Base-by-base conservation (phyloP, 163 green algal genomes). In the Coccomyxa subellipsoidea region DNA sequence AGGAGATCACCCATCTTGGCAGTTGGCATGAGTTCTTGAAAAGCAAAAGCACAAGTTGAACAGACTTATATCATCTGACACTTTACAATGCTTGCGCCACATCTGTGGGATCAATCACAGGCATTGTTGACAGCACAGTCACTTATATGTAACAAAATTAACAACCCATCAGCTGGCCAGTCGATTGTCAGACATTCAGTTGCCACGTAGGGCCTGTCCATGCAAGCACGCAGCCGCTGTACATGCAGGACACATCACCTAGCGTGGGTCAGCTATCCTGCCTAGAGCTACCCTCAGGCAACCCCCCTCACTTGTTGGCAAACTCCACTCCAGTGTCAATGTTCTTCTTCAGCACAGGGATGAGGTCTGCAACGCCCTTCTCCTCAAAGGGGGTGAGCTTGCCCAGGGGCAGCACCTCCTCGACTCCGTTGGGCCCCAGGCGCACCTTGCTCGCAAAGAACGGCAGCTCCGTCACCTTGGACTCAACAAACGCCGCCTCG, bases 241-340 rank as follows among this genome's bases (percentile, higher is more conserved):
- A n/a, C n/a, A n/a, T n/a, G n/a, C n/a, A n/a, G n/a, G n/a, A n/a
- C n/a, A n/a, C n/a, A n/a, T n/a, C n/a, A n/a, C n/a, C n/a, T n/a
- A n/a, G n/a, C n/a, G n/a, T n/a, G n/a, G n/a, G n/a, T n/a, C n/a
- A n/a, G n/a, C n/a, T n/a, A n/a, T n/a, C n/a, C n/a, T n/a, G n/a
- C n/a, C n/a, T n/a, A n/a, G n/a, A n/a, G n/a, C n/a, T n/a, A n/a
- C n/a, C n/a, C n/a, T n/a, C n/a, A n/a, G n/a, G n/a, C n/a, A n/a
- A n/a, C n/a, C n/a, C 66, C 66, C n/a, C 66, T 34, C n/a, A 36
- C 66, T 81, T 87, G 18, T 85, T 69, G 38, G 89, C 91, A 84
- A 97, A 98, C 36, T 94, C 87, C 54, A 98, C 84, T 76, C 95
- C 95, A 81, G 96, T 95, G 77, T 96, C 85, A 83, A 99, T 98